Evolutionary conservation across 306 rosid genomes (phyloP).

Genomic region (Hippophae tibetana): DNA sequence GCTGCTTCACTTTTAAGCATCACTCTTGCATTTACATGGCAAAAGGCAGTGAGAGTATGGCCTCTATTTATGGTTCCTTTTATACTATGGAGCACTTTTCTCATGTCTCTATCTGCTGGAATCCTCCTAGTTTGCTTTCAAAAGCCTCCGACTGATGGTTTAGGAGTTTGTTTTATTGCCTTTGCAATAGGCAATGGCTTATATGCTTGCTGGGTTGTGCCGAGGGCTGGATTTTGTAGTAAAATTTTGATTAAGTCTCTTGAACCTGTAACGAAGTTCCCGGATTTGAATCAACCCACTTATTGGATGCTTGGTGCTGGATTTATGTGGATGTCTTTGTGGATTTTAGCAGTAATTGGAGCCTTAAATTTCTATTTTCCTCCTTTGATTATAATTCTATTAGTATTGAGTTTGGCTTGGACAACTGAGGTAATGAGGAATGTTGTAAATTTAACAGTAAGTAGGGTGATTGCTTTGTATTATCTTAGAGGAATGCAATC

Average conservation of each 20-base stretch:
- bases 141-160: constrained; percentile 62
- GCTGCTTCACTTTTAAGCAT: constrained; percentile 76
- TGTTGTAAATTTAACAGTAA: constrained; percentile 70
- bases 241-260: constrained; percentile 57
- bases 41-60: constrained; percentile 65
- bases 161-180: constrained; percentile 74
- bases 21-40: constrained; percentile 79
- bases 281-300: constrained; percentile 59
- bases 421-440: constrained; percentile 92
- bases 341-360: constrained; percentile 80
- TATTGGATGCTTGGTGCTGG: constrained; percentile 68
- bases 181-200: constrained; percentile 78
- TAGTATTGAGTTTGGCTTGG: constrained; percentile 74
- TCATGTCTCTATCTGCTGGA: constrained; percentile 67
- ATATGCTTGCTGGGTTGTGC: constrained; percentile 79
- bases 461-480: constrained; percentile 80
- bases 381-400: constrained; percentile 44
- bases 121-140: constrained; percentile 82
- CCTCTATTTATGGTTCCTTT: constrained; percentile 73
- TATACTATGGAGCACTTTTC: constrained; percentile 68
- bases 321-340: constrained; percentile 84
- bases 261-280: constrained; percentile 58
- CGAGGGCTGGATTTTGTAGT: constrained; percentile 55
- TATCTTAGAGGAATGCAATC: constrained; percentile 90
- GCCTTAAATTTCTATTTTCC: constrained; percentile 72